These are phyloP conservation scores for Bruguiera gymnorhiza DNA, from an alignment of 345 rosid genomes.

Conservation along the genomic window DNA sequence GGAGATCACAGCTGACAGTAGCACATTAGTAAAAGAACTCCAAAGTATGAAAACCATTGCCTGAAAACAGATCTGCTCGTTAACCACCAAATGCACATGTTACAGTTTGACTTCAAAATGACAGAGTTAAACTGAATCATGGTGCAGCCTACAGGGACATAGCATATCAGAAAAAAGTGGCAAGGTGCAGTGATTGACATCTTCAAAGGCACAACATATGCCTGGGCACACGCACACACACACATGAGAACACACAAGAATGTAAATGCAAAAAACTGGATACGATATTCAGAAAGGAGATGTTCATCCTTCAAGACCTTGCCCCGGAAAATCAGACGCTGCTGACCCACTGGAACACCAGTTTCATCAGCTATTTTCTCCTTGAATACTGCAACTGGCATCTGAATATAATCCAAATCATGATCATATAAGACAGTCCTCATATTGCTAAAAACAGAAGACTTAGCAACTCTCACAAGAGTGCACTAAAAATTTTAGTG, in stretches of 20 bases:
- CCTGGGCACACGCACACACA: too few relatives aligned
- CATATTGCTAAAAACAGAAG: background rate
- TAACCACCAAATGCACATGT: too few relatives aligned
- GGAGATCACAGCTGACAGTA: too few relatives aligned
- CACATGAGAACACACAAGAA: background rate
- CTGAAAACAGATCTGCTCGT: too few relatives aligned
- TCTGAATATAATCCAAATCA: conserved; percentile 44
- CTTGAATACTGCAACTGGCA: conserved; percentile 67
- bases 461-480: background rate
- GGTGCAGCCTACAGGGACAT: too few relatives aligned
- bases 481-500: background rate
- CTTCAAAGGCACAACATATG: too few relatives aligned
- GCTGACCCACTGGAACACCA: conserved; percentile 87
- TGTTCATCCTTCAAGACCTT: conserved; percentile 88
- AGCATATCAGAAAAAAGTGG: too few relatives aligned
- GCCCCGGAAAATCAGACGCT: conserved; percentile 87
- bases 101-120: too few relatives aligned
- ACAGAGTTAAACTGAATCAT: too few relatives aligned
- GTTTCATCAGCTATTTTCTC: conserved; percentile 68
- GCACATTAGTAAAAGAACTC: too few relatives aligned
- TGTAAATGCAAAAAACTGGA: conserved; percentile 33
- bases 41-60: too few relatives aligned
- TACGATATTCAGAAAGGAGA: conserved; percentile 89
- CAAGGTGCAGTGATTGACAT: too few relatives aligned
- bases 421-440: conserved; percentile 5